These are phyloP conservation scores for Saturnispora saitoi DNA, from an alignment of 805 yeast genomes.

Conservation along the genomic window DNA sequence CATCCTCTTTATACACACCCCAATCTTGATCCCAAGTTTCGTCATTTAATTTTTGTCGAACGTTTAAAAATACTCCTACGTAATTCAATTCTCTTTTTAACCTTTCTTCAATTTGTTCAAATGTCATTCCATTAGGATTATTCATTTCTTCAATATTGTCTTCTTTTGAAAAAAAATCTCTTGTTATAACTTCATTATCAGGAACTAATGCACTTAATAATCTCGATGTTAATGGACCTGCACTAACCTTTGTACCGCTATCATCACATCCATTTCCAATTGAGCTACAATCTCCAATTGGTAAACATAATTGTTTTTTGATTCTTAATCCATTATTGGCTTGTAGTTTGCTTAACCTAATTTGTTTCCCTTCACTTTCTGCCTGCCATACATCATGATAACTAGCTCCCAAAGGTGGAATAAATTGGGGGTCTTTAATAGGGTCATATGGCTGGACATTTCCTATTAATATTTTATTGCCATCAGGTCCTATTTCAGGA, in stretches of 20 bases:
- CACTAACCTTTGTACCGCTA: slow-evolving; percentile 51
- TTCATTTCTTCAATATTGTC: slow-evolving; percentile 35
- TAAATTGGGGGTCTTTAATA: slow-evolving; percentile 46
- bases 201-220: slow-evolving; percentile 70
- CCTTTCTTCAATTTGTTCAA: slow-evolving; percentile 76
- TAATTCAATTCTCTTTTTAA: slow-evolving; percentile 79
- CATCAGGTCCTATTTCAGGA: slow-evolving; percentile 5
- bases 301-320: slow-evolving; percentile 34
- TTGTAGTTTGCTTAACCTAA: slow-evolving; percentile 21
- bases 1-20: slow-evolving; percentile 80
- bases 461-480: not conserved
- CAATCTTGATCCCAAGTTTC: slow-evolving; percentile 49
- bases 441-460: slow-evolving; percentile 6
- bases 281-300: slow-evolving; percentile 35
- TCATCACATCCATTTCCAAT: slow-evolving; percentile 56
- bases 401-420: slow-evolving; percentile 78
- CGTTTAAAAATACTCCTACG: slow-evolving; percentile 81
- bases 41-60: slow-evolving; percentile 32
- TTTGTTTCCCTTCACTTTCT: slow-evolving; percentile 44
- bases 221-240: slow-evolving; percentile 88
- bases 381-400: slow-evolving; percentile 83
- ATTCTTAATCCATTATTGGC: slow-evolving; percentile 20
- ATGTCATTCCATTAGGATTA: slow-evolving; percentile 43
- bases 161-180: slow-evolving; percentile 3
- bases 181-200: slow-evolving; percentile 25